A percentile compares a stretch with the other conserved stretches of the same genome.
Evolutionary conservation across 768 basidiomycete genomes (phyloP).

Genomic region (Kondoa malvinella): DNA sequence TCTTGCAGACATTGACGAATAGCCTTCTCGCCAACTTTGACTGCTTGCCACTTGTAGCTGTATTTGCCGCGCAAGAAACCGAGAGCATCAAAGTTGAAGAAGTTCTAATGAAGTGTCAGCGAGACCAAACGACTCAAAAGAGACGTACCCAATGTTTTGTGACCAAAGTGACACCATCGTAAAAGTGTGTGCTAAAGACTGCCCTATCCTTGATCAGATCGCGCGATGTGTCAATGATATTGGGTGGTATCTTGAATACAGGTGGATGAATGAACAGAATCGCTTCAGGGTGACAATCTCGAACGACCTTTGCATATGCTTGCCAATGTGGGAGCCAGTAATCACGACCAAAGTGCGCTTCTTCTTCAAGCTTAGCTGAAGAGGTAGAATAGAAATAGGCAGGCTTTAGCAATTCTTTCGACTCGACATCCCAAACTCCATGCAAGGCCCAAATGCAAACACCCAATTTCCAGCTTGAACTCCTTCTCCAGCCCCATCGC

Average conservation of each 20-base stretch:
- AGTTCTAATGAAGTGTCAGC: slow-evolving; percentile 36
- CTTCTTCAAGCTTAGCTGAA: slow-evolving; percentile 24
- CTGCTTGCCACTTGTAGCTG: slow-evolving; percentile 47
- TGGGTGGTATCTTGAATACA: slow-evolving; percentile 66
- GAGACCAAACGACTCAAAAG: neutral
- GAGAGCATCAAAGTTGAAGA: slow-evolving; percentile 88
- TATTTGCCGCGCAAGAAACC: slow-evolving; percentile 79
- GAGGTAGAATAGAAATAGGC: slow-evolving; percentile 55
- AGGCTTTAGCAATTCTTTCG: slow-evolving; percentile 48
- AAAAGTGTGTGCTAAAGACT: slow-evolving; percentile 71
- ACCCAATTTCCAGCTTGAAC: slow-evolving; percentile 53
- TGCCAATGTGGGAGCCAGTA: slow-evolving; percentile 63
- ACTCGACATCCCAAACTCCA: slow-evolving; percentile 64
- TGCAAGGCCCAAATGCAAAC: slow-evolving; percentile 74
- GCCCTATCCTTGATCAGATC: slow-evolving; percentile 43
- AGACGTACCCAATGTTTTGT: slow-evolving; percentile 37
- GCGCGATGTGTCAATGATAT: slow-evolving; percentile 36
- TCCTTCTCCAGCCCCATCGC: slow-evolving; percentile 70
- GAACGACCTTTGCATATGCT: slow-evolving; percentile 43
- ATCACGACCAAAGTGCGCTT: slow-evolving; percentile 54
- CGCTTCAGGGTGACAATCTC: slow-evolving; percentile 54
- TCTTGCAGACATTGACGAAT: slow-evolving; percentile 66
- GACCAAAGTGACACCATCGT: slow-evolving; percentile 86
- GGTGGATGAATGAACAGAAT: slow-evolving; percentile 85
- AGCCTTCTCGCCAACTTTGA: slow-evolving; percentile 62